Evolutionary conservation across 805 yeast genomes (phyloP).

Genomic region (Kazachstania taianensis): DNA sequence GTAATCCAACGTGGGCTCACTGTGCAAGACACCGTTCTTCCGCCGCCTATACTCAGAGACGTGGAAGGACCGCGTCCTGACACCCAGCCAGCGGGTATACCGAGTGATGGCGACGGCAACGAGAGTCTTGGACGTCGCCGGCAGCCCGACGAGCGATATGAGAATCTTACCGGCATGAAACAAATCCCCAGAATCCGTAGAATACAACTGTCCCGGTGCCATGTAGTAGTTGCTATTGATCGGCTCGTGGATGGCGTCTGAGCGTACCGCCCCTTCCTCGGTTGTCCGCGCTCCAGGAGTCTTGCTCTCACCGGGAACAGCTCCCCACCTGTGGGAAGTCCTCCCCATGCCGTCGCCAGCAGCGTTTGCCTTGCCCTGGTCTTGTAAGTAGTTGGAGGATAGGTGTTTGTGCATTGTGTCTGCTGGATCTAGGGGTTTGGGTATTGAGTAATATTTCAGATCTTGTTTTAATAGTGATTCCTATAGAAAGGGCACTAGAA

Average conservation of each 20-base stretch:
- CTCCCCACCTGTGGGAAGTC: slow-evolving; percentile 40
- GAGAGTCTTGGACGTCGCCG: slow-evolving; percentile 94
- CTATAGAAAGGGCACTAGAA: no score
- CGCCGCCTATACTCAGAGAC: slow-evolving; percentile 81
- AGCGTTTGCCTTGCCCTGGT: no score
- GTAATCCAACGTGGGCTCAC: slow-evolving; percentile 35
- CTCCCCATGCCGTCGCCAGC: slow-evolving; percentile 50
- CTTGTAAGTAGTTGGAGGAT: no score
- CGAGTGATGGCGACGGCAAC: slow-evolving; percentile 85
- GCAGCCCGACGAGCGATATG: slow-evolving; percentile 81
- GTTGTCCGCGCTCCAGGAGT: no score
- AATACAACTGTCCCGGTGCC: slow-evolving; percentile 86
- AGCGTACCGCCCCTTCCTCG: not conserved
- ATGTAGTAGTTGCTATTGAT: slow-evolving; percentile 37
- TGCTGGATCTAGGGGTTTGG: no score
- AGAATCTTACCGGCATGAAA: slow-evolving; percentile 94
- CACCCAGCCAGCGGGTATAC: slow-evolving; percentile 93
- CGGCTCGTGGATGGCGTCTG: slow-evolving; percentile 60
- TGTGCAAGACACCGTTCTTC: slow-evolving; percentile 1
- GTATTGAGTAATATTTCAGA: no score
- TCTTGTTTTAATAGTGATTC: no score
- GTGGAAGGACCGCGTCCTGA: slow-evolving; percentile 83
- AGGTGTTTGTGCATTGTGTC: no score
- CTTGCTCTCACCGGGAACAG: not conserved
- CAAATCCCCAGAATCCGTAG: slow-evolving; percentile 84